These are phyloP conservation scores for Tuber magnatum DNA, from an alignment of 495 filamentous ascomycete genomes.

Conservation along the genomic window DNA sequence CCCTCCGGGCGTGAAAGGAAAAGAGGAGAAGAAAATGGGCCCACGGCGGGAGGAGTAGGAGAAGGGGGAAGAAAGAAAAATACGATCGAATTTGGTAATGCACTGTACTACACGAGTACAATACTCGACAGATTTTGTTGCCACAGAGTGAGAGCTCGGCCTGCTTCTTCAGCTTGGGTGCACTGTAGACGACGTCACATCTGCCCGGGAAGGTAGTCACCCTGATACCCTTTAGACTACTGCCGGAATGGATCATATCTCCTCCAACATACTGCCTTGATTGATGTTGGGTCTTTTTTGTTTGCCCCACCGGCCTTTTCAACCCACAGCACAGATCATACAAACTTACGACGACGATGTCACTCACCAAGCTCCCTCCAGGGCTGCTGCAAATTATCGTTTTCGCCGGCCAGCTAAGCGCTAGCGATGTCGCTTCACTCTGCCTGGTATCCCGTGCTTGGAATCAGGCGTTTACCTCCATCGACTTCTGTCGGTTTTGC, in stretches of 20 bases:
- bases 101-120: no score
- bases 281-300: background rate
- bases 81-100: background rate
- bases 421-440: conserved; percentile 25
- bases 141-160: background rate
- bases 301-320: background rate
- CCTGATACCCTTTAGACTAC: background rate
- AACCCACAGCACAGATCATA: background rate
- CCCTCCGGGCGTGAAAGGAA: background rate
- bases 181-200: background rate
- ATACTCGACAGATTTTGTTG: background rate
- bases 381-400: conserved; percentile 13
- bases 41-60: background rate
- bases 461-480: conserved; percentile 16
- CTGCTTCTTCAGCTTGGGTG: background rate
- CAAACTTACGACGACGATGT: conserved; percentile 14
- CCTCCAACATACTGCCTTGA: background rate
- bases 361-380: conserved; percentile 13
- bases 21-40: no score
- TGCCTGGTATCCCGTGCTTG: conserved; percentile 13
- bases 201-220: background rate
- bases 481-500: conserved; percentile 7
- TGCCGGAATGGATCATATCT: background rate
- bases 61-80: background rate
- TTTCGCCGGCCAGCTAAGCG: conserved; percentile 11